Conservation (phyloP, 73 alveolate genomes). For the Halteria grandinella region DNA sequence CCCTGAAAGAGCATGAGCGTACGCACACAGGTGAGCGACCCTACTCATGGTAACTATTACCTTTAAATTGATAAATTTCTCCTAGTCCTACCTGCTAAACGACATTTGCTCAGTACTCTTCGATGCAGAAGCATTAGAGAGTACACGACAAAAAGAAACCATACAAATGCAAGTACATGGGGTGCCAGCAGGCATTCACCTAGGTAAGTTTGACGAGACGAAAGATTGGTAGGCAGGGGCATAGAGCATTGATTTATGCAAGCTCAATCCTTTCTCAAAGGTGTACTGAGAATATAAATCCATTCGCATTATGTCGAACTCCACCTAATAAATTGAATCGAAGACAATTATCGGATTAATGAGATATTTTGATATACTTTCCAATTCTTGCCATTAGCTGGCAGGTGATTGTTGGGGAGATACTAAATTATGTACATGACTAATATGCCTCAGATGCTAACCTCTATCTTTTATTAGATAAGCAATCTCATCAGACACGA, state of each 20-base stretch:
- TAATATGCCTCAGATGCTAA: background rate
- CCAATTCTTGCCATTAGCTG: too few relatives aligned
- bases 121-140: constrained; percentile 67
- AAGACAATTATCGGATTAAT: too few relatives aligned
- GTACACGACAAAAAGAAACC: constrained; percentile 71
- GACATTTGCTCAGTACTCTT: constrained; percentile 60
- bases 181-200: constrained; percentile 54
- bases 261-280: background rate
- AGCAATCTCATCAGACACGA: constrained; percentile 63
- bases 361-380: too few relatives aligned
- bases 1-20: constrained; percentile 76
- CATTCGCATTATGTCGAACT: too few relatives aligned
- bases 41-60: constrained; percentile 11
- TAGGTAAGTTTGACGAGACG: too few relatives aligned
- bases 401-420: too few relatives aligned
- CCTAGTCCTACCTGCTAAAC: constrained; percentile 30
- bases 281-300: background rate
- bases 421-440: too few relatives aligned
- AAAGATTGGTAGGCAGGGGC: too few relatives aligned
- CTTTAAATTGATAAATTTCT: background rate
- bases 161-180: constrained; percentile 40
- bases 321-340: too few relatives aligned
- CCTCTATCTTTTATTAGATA: background rate
- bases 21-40: constrained; percentile 43
- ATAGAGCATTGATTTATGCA: too few relatives aligned